Percentiles rank a stretch among this genome's conserved stretches.
Evolutionary conservation across 202 grass and related monocot genomes (phyloP).

Genomic region (Elaeis oleifera): DNA sequence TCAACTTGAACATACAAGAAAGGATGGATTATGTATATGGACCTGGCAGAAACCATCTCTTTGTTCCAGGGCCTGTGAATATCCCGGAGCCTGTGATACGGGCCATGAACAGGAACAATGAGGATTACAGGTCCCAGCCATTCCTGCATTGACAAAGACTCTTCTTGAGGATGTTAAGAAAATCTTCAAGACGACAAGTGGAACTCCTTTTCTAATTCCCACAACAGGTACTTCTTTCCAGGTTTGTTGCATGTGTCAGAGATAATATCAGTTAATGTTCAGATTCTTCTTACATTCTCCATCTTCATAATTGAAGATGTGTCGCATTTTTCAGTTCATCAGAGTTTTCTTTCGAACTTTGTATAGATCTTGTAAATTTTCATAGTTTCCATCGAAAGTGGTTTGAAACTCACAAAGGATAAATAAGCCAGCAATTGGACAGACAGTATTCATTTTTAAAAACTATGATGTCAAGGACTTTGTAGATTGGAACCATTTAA

Average conservation of each 20-base stretch:
- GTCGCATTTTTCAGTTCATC: no score
- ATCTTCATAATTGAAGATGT: no score
- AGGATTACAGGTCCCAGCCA: constrained; percentile 91
- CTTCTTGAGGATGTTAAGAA: constrained; percentile 90
- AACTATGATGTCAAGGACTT: no score
- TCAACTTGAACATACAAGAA: constrained; percentile 3
- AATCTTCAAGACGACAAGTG: constrained; percentile 88
- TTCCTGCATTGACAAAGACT: constrained; percentile 64
- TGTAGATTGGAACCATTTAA: no score
- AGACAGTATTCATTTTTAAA: no score
- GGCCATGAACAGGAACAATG: constrained; percentile 89
- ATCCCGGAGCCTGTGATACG: constrained; percentile 77
- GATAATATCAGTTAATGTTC: no score
- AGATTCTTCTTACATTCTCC: no score
- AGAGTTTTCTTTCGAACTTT: no score
- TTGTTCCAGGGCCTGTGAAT: constrained; percentile 90
- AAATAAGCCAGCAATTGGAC: no score
- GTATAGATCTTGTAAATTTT: no score
- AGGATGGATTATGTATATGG: constrained; percentile 80
- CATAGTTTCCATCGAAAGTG: no score
- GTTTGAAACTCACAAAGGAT: no score
- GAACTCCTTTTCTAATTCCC: constrained; percentile 75
- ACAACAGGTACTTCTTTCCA: constrained; percentile 43
- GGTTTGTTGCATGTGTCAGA: background rate
- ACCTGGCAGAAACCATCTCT: constrained; percentile 81